Conservation (phyloP, 306 rosid genomes). For the Vachellia collinsii region DNA sequence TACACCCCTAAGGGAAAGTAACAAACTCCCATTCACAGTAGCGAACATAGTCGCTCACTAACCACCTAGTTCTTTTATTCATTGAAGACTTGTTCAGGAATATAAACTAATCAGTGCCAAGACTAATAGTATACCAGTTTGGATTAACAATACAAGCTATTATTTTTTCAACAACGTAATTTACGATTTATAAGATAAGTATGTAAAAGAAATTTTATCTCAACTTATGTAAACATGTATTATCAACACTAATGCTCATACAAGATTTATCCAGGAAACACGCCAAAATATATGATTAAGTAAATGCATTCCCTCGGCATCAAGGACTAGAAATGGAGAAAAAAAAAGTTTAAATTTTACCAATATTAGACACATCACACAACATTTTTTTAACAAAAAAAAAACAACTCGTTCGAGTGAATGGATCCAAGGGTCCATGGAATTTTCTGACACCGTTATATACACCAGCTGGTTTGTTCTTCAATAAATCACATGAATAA, state of each 20-base stretch:
- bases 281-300: slow-evolving; percentile 4
- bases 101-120: background rate
- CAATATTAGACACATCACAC: background rate
- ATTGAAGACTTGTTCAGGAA: background rate
- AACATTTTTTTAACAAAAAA: too few species aligned
- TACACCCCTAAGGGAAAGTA: background rate
- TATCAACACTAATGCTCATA: background rate
- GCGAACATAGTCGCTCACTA: background rate
- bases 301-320: slow-evolving; percentile 16
- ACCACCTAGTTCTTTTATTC: background rate
- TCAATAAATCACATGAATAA: slow-evolving; percentile 49
- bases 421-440: slow-evolving; percentile 31
- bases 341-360: background rate
- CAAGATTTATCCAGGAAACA: background rate
- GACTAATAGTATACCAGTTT: too few species aligned
- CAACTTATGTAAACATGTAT: too few species aligned
- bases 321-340: slow-evolving; percentile 1
- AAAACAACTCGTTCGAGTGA: slow-evolving; percentile 28
- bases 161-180: too few species aligned
- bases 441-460: slow-evolving; percentile 51
- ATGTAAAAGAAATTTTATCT: too few species aligned
- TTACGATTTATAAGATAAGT: too few species aligned
- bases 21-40: background rate
- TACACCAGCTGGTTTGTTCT: slow-evolving; percentile 51
- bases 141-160: too few species aligned